These are phyloP conservation scores for Penicillium oxalicum DNA, from an alignment of 2,329 filamentous ascomycete species.

Conservation along the genomic window DNA sequence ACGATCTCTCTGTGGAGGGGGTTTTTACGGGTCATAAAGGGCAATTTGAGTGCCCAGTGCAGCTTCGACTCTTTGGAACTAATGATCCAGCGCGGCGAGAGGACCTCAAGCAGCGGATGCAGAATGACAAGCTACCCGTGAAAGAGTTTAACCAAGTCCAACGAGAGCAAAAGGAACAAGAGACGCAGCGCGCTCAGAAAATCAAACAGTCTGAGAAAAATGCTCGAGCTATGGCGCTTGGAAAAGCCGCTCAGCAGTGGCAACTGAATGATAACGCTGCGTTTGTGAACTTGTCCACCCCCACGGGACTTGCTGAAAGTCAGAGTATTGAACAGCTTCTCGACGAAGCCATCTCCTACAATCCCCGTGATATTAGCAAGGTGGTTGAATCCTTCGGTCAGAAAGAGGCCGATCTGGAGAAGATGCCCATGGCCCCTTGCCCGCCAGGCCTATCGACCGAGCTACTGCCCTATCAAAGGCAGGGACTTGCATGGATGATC, in stretches of 20 bases:
- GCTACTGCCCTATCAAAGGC: slow-evolving; percentile 70
- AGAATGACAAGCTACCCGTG: slow-evolving; percentile 57
- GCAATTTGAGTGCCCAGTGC: slow-evolving; percentile 65
- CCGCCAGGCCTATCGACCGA: slow-evolving; percentile 59
- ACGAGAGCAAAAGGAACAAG: slow-evolving; percentile 37
- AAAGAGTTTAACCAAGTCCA: slow-evolving; percentile 50
- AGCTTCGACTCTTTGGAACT: slow-evolving; percentile 64
- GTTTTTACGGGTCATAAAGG: slow-evolving; percentile 62
- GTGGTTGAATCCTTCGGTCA: slow-evolving; percentile 65
- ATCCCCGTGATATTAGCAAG: slow-evolving; percentile 58
- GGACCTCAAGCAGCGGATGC: slow-evolving; percentile 57
- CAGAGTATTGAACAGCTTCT: slow-evolving; percentile 59
- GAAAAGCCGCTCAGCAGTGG: slow-evolving; percentile 22
- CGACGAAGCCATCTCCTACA: slow-evolving; percentile 59
- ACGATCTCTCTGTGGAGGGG: slow-evolving; percentile 61
- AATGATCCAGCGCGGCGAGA: slow-evolving; percentile 49
- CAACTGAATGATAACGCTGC: slow-evolving; percentile 21
- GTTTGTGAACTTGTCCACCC: slow-evolving; percentile 34
- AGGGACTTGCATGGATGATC: slow-evolving; percentile 77
- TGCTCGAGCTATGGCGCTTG: slow-evolving; percentile 22
- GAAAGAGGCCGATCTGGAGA: slow-evolving; percentile 62
- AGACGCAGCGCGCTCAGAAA: slow-evolving; percentile 50
- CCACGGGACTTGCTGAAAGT: slow-evolving; percentile 19
- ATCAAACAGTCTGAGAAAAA: slow-evolving; percentile 36
- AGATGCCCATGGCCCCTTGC: slow-evolving; percentile 66